Evolutionary conservation across 257 asterid genomes (phyloP), one percentile per base, ranked within the genome.

Genomic region (Penstemon eatonii): DNA sequence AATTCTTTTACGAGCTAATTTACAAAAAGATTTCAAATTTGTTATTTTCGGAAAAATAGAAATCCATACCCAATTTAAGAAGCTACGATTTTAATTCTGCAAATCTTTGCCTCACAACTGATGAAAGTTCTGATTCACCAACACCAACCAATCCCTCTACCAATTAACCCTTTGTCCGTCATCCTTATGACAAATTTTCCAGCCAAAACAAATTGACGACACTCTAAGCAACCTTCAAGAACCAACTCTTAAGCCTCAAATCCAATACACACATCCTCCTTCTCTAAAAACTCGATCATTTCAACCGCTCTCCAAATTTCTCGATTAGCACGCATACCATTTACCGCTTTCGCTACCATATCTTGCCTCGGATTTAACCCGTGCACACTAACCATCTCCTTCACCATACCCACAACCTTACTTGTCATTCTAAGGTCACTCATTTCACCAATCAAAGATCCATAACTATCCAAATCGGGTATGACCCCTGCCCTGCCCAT

Each of bases 171-270:
- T 61, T 50, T 79, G 37, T 44, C 85, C 1, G 76, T 70, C 87
- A 83, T 80, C 60, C 55, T 36, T 2, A 80, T 11, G 4, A 13
- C 83, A 40, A 84, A 59, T 66, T 82, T 80, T 45, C 83, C 85
- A 0, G 75, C 84, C 74, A 77, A 75, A 46, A 75, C 73, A 12
- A 71, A 72, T 57, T 56, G 50, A 2, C 59, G 73, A 37, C 49
- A 76, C 76, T 91, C 94, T 78, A 89, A 79, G 73, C 94, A 89
- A 6, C 91, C 87, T 75, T 87, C 88, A 36, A 91, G 85, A 11
- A 69, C 91, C 76, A 53, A 15, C 15, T 91, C 92, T 47, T 84
- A 85, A 33, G 83, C 84, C 76, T 85, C 88, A 65, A 87, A 91
- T 42, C 87, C 90, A 15, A 89, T 75, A 37, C 38, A 56, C 15